A percentile compares a stretch with the other conserved stretches of the same genome.
Conservation (phyloP, 1,284 basidiomycete genomes). For the Volvariella volvacea region DNA sequence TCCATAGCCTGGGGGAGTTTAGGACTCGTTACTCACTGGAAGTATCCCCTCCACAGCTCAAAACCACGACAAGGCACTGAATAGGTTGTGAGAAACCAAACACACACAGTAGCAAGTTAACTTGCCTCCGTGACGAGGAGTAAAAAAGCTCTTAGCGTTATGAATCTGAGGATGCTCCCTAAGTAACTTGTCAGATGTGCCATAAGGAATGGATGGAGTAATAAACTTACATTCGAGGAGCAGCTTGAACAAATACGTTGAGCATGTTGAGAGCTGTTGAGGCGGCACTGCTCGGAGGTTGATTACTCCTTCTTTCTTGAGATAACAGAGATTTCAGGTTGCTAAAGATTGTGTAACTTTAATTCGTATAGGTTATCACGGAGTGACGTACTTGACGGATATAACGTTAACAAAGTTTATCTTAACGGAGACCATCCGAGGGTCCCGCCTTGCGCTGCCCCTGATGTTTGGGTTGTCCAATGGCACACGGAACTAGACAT, state of each 20-base stretch:
- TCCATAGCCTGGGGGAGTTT: background rate
- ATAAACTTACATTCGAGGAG: conserved; percentile 20
- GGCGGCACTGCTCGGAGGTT: conserved; percentile 12
- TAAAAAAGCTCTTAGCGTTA: conserved; percentile 23
- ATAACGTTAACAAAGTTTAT: conserved; percentile 9
- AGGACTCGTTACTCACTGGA: conserved; percentile 21
- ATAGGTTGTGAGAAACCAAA: conserved; percentile 5
- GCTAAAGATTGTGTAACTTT: background rate
- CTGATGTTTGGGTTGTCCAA: conserved; percentile 14
- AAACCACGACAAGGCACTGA: conserved; percentile 19
- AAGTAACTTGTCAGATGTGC: background rate
- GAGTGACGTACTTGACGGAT: conserved; percentile 9
- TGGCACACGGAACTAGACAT: conserved; percentile 18
- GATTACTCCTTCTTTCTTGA: conserved; percentile 10
- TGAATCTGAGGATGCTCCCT: conserved; percentile 17
- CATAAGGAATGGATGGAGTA: background rate
- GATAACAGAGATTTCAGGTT: conserved; percentile 12
- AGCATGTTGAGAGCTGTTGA: conserved; percentile 25
- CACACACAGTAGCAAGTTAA: background rate
- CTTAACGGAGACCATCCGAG: conserved; percentile 1
- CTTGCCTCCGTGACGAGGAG: conserved; percentile 13
- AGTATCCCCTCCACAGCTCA: conserved; percentile 28
- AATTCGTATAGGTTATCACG: conserved; percentile 2
- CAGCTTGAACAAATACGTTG: conserved; percentile 25
- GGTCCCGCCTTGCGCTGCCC: background rate